Evolutionary conservation across 148 eudicot genomes (phyloP), one percentile per base, ranked within the genome.

Genomic region (Nepenthes mirabilis): DNA sequence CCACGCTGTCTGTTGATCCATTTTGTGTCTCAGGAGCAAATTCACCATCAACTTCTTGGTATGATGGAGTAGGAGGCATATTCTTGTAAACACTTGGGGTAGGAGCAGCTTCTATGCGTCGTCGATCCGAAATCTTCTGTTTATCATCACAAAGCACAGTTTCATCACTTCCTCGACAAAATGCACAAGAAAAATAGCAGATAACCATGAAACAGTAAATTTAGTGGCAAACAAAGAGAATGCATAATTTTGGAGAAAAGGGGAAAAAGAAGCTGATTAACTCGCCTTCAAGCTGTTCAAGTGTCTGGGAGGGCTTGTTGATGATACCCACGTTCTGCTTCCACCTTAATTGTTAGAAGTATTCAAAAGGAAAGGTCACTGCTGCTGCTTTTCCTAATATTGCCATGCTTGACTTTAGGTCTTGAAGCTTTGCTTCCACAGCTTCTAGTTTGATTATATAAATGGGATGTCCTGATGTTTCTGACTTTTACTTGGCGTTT

Each of bases 71-170:
- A 52, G 91, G 79, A 59, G 91, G 83, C 68, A 61, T 74, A 77
- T 68, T 71, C 34, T 78, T 83, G 71, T 78, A 76, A n/a, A 75
- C 55, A 73, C 67, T 71, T 52, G 88, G 96, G 71, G 58, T 68
- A 48, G 96, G 93, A 73, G 94, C 84, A 64, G 98, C 96, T 82
- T 93, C 98, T 68, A 93, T 93, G 57, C 95, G 76, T 69, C 85
- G 95, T 63, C 91, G 72, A 75, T 93, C 95, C 62, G 85, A 85
- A 60, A 71, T 60, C 94, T 88, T 93, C 98, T 91, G 70, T 36
- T 43, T 40, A 60, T 55, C 56, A 73, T 56, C 63, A 65, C 32
- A 64, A 50, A 60, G 9, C 57, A 40, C 10, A 49, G 6, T 49
- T 6, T 49, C 52, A 49, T 11, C 14, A 11, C 1, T 11, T 11